A percentile compares a stretch with the other conserved stretches of the same genome.
Conservation (phyloP, 768 basidiomycete genomes). For the Trametes coccinea region DNA sequence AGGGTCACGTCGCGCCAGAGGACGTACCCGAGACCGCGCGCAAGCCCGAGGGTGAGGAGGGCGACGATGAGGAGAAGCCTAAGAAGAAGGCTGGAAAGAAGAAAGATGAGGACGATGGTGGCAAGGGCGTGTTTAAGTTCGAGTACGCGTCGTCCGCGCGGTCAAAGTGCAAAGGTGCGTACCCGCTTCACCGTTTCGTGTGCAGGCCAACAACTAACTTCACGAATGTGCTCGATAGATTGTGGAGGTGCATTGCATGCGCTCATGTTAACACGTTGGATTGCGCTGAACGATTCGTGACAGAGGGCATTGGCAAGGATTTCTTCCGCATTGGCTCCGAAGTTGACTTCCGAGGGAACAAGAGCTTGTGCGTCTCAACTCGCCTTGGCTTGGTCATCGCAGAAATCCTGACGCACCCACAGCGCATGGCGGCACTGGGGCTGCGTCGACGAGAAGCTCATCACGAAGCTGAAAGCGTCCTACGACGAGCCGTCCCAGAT, state of each 20-base stretch:
- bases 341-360: constrained; percentile 41
- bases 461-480: constrained; percentile 40
- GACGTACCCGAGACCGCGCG: constrained; percentile 78
- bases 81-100: constrained; percentile 31
- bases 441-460: constrained; percentile 37
- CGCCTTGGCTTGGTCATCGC: no score
- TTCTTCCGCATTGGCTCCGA: constrained; percentile 43
- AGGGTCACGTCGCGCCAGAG: constrained; percentile 76
- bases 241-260: constrained; percentile 18
- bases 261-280: background rate
- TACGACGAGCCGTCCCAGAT: constrained; percentile 40
- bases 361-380: constrained; percentile 31
- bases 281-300: background rate
- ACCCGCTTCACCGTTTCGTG: background rate
- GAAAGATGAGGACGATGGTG: constrained; percentile 33
- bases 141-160: constrained; percentile 34
- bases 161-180: constrained; percentile 37
- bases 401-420: background rate
- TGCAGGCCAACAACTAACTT: background rate
- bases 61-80: constrained; percentile 42
- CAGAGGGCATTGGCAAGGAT: constrained; percentile 42
- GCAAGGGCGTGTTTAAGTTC: constrained; percentile 29
- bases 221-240: constrained; percentile 1
- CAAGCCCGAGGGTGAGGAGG: constrained; percentile 50
- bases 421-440: constrained; percentile 49